These are phyloP conservation scores for Pilasporangium apinafurcum DNA, from an alignment of 352 stramenopile species.

Conservation along the genomic window DNA sequence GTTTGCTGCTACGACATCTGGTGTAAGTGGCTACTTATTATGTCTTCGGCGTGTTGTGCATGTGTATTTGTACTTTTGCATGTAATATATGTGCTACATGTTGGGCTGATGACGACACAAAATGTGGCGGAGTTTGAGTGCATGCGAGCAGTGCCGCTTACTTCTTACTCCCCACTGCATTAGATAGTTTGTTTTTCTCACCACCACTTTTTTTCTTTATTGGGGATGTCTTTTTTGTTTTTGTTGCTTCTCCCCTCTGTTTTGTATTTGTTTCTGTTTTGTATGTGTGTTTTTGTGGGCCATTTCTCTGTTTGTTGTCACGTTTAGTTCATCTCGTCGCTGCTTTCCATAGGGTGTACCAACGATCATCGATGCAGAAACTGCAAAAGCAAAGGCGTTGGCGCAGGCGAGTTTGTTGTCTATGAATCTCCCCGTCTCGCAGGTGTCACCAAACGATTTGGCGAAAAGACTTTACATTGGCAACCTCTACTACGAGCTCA, in stretches of 20 bases:
- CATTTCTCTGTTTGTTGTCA: too few species aligned
- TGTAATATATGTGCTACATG: too few species aligned
- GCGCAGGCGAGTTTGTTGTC: slow-evolving; percentile 67
- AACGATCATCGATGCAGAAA: slow-evolving; percentile 41
- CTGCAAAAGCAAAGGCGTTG: slow-evolving; percentile 48
- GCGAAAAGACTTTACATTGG: slow-evolving; percentile 70
- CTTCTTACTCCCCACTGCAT: too few species aligned
- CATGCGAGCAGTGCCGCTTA: too few species aligned
- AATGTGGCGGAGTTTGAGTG: too few species aligned
- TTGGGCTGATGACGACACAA: too few species aligned
- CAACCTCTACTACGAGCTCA: slow-evolving; percentile 81
- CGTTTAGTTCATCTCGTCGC: slow-evolving; percentile 38
- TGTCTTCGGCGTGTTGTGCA: too few species aligned
- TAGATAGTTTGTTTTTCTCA: too few species aligned
- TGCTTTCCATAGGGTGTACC: slow-evolving; percentile 30
- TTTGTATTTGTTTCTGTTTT: slow-evolving; percentile 8
- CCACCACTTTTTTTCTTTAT: neutral
- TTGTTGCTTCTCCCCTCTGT: slow-evolving; percentile 13
- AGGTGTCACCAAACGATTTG: slow-evolving; percentile 52
- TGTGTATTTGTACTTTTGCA: neutral
- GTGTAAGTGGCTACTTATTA: too few species aligned
- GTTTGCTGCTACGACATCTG: too few species aligned
- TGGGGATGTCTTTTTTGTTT: slow-evolving; percentile 4
- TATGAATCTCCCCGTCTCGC: slow-evolving; percentile 37
- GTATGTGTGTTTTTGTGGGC: slow-evolving; percentile 11